Conservation (phyloP, 2,329 filamentous ascomycete species). For the Colletotrichum shisoi region DNA sequence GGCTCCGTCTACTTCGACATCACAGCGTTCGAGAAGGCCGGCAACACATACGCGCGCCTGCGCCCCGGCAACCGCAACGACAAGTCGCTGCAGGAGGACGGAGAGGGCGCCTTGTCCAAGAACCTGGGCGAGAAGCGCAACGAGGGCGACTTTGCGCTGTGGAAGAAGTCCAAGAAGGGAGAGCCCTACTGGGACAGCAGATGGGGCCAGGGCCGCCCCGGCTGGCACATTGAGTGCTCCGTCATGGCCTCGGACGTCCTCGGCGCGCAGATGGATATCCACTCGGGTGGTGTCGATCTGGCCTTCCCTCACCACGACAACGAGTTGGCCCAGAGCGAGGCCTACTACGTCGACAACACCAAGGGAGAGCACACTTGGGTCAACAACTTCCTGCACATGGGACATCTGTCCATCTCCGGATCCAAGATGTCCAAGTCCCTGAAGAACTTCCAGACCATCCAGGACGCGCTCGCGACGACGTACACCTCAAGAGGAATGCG, state of each 20-base stretch:
- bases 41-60: slow-evolving; percentile 84
- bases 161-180: slow-evolving; percentile 91
- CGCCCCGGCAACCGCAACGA: slow-evolving; percentile 87
- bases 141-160: slow-evolving; percentile 86
- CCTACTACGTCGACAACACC: slow-evolving; percentile 71
- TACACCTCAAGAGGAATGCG: slow-evolving; percentile 83
- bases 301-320: slow-evolving; percentile 94
- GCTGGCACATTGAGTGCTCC: slow-evolving; percentile 97
- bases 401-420: slow-evolving; percentile 81
- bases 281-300: slow-evolving; percentile 90
- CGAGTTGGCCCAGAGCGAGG: slow-evolving; percentile 87
- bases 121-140: slow-evolving; percentile 72
- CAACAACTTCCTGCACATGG: slow-evolving; percentile 96
- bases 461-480: slow-evolving; percentile 73
- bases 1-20: slow-evolving; percentile 97
- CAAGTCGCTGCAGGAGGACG: slow-evolving; percentile 83
- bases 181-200: slow-evolving; percentile 89
- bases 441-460: slow-evolving; percentile 95
- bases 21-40: slow-evolving; percentile 79
- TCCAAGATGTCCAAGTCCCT: slow-evolving; percentile 96
- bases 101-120: slow-evolving; percentile 81
- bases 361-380: slow-evolving; percentile 78
- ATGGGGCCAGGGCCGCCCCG: slow-evolving; percentile 87
- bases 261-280: slow-evolving; percentile 86
- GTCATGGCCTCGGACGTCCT: slow-evolving; percentile 94